Evolutionary conservation across 1,139 yeast species (phyloP), one percentile per base, ranked within the genome.

Genomic region (Schizosaccharomyces versatilis): DNA sequence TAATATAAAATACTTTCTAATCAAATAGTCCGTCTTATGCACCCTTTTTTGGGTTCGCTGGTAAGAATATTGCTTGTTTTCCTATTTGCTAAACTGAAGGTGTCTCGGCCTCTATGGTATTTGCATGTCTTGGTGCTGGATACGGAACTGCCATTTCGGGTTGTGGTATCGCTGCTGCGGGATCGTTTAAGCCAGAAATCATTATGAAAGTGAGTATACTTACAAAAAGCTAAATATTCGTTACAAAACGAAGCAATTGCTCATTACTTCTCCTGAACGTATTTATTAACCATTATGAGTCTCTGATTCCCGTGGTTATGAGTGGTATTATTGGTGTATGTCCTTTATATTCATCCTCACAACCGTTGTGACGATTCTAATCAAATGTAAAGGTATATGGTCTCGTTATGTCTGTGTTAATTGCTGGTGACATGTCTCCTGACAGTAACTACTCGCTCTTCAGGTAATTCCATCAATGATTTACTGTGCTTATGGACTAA

Each of bases 111-210:
- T 54, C 51, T 40, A 54, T 54, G 53, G 47, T 38, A 38, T 57
- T 54, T 49, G 32, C 49, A 36, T 55, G 57, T 36, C 57, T 88
- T 66, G 99, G 99, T 75, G 97, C 99, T 63, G 90, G 97, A 56
- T 86, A 88, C 70, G 99, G 98, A 75, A 93, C 98, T 62, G 99
- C 99, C 67, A 93, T 93, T 73, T 83, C 95, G 48, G 99, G 99
- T 73, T 94, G 90, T 61, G 98, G 99, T 79, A 88, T 93, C 85
- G 70, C 78, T 82, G 72, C 94, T 86, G 64, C 67, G 59, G 68
- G 69, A 59, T 63, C 64, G 55, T 66, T 66, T 58, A 61, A 63
- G 56, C 68, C 68, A 12, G 67, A 64, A 41, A 57, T 66, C 56
- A 65, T 66, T 58, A 66, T 65, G 68, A 63, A 64, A 55, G 63